Conservation (phyloP, 495 filamentous ascomycete species). For the Cryomyces minteri region DNA sequence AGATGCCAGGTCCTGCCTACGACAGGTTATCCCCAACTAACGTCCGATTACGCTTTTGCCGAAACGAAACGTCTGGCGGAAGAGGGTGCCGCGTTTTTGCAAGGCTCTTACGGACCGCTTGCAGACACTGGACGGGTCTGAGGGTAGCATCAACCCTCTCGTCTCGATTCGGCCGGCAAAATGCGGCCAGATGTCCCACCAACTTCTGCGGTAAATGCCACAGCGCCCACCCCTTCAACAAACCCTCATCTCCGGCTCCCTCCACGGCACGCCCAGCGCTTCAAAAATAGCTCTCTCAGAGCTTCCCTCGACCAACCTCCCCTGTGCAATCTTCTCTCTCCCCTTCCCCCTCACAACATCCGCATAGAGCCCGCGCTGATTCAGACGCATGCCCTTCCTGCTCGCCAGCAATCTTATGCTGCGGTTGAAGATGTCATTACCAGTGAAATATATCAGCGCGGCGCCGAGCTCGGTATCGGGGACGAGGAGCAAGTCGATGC, state of each 20-base stretch:
- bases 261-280: constrained; percentile 73
- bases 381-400: constrained; percentile 71
- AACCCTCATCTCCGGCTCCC: constrained; percentile 62
- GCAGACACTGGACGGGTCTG: too few species aligned
- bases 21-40: too few species aligned
- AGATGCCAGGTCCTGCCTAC: too few species aligned
- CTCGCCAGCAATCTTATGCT: constrained; percentile 68
- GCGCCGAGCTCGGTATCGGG: constrained; percentile 69
- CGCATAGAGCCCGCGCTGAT: constrained; percentile 66
- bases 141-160: too few species aligned
- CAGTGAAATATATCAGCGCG: constrained; percentile 87
- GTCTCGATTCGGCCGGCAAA: too few species aligned
- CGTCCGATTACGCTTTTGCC: too few species aligned
- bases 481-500: constrained; percentile 78
- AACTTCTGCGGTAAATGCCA: too few species aligned
- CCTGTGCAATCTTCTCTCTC: constrained; percentile 47
- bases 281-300: constrained; percentile 78
- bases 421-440: constrained; percentile 92
- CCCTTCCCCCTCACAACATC: constrained; percentile 47
- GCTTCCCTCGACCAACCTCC: constrained; percentile 52
- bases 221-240: constrained; percentile 27
- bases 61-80: too few species aligned
- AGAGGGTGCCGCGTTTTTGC: too few species aligned
- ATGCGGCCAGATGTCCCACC: too few species aligned
- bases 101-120: too few species aligned